phyloP scores from a whole-genome alignment of 495 filamentous ascomycete genomes.

The Elasticomyces elasticus region DNA sequence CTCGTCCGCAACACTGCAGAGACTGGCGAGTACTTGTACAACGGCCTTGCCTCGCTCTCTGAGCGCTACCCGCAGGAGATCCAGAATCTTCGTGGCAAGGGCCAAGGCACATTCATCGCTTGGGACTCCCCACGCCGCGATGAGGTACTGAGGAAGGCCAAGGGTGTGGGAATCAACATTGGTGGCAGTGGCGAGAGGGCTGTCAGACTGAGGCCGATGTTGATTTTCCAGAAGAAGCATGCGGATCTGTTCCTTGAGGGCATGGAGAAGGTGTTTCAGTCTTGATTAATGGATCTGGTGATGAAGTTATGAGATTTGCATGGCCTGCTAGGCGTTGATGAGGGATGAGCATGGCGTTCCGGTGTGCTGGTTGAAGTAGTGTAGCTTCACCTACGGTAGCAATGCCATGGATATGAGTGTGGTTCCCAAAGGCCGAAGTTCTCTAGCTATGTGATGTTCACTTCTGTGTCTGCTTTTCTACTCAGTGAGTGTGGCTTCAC shows the following conservation, averaged over 20 bases:
- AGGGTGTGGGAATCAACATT: constrained; percentile 82
- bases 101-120: constrained; percentile 93
- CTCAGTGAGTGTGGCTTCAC: too few species aligned
- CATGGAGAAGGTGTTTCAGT: constrained; percentile 60
- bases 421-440: too few species aligned
- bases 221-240: constrained; percentile 91
- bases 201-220: constrained; percentile 84
- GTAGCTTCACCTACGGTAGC: too few species aligned
- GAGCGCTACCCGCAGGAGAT: constrained; percentile 73
- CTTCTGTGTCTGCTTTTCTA: too few species aligned
- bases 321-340: too few species aligned
- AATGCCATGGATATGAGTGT: too few species aligned
- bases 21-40: constrained; percentile 77
- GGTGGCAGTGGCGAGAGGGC: constrained; percentile 75
- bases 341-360: too few species aligned
- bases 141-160: constrained; percentile 69
- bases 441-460: too few species aligned
- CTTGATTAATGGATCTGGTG: not conserved
- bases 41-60: constrained; percentile 57
- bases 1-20: constrained; percentile 71
- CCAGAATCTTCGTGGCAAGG: constrained; percentile 83
- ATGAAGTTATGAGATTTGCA: not conserved
- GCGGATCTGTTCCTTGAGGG: constrained; percentile 59
- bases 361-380: too few species aligned
- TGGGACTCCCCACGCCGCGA: constrained; percentile 85